A percentile compares a stretch with the other conserved stretches of the same genome.
Evolutionary conservation across 495 filamentous ascomycete species (phyloP).

Genomic region (Penicillium parvum): DNA sequence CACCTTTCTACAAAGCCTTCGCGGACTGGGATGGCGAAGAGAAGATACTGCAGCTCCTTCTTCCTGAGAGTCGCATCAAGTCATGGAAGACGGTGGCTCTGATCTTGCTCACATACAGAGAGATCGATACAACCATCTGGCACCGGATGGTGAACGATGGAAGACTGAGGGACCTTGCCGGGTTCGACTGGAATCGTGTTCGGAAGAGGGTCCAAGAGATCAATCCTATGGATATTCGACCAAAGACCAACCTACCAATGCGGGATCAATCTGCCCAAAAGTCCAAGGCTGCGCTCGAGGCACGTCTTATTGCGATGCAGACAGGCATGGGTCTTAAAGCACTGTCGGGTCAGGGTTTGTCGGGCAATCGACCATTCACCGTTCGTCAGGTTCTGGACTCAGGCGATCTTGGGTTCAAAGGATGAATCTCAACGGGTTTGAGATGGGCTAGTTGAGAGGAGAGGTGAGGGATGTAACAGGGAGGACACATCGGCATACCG

Average conservation of each 20-base stretch:
- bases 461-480: too few relatives aligned
- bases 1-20: conserved; percentile 18
- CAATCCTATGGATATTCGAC: too few relatives aligned
- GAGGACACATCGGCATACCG: too few relatives aligned
- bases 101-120: conserved; percentile 27
- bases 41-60: conserved; percentile 18
- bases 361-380: too few relatives aligned
- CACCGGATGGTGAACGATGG: conserved; percentile 14
- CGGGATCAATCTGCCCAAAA: too few relatives aligned
- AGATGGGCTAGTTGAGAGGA: neutral
- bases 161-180: conserved; percentile 10
- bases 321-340: too few relatives aligned
- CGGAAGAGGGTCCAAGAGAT: too few relatives aligned
- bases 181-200: conserved; percentile 20
- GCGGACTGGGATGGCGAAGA: conserved; percentile 10
- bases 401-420: neutral
- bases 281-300: neutral
- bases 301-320: too few relatives aligned
- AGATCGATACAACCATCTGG: conserved; percentile 22
- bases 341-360: too few relatives aligned
- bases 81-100: conserved; percentile 30
- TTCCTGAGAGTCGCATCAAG: conserved; percentile 18
- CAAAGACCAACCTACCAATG: too few relatives aligned
- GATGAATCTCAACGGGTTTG: neutral
- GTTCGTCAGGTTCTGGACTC: too few relatives aligned